Base-by-base conservation (phyloP, 2,329 filamentous ascomycete genomes). In the Aspergillus vadensis region DNA sequence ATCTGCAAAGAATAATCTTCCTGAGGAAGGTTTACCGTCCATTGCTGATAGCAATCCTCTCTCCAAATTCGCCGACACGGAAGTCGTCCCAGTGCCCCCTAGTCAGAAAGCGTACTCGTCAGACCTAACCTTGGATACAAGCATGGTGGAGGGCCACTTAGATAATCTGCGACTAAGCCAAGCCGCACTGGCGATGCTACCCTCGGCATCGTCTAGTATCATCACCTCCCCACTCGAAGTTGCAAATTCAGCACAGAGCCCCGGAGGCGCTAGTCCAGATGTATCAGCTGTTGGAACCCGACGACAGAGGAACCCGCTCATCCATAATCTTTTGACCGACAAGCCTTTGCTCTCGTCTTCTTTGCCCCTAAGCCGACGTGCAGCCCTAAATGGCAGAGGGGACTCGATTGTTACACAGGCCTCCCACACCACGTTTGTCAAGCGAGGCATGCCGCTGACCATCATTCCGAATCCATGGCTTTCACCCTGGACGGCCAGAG, bases 241-340 rank as follows among this genome's bases (percentile, higher is more conserved):
- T 14, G 92, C 93, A 63, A 86, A 83, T 62, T 85, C 83, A 36
- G 76, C 81, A 14, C 68, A 67, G 23, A 63, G 69, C 38, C 64
- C 72, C 1, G 65, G 71, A 39, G 63, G 69, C 9, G 61, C 69
- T 14, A 62, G 62, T 3, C 61, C 72, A 25, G 75, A 78, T 57
- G 64, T 74, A 8, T 78, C 80, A 5, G 81, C 82, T 53, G 81
- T 86, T 60, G 80, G 80, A 59, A 86, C 84, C 56, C 81, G 84
- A 74, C 79, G 83, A 75, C 84, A 86, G 59, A 85, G 85, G 70
- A 99, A 99, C 69, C 92, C 93, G 0, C 81, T 99, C 1, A 95
- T 99, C 49, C 92, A 99, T 77, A 98, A 97, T 69, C 86, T 99
- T 1, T 84, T 99, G 9, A 99, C 95, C 2, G 95, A 99, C 77